These are phyloP conservation scores for Saccharomyces pastorianus DNA, from an alignment of 1,139 yeast species.

Conservation along the genomic window DNA sequence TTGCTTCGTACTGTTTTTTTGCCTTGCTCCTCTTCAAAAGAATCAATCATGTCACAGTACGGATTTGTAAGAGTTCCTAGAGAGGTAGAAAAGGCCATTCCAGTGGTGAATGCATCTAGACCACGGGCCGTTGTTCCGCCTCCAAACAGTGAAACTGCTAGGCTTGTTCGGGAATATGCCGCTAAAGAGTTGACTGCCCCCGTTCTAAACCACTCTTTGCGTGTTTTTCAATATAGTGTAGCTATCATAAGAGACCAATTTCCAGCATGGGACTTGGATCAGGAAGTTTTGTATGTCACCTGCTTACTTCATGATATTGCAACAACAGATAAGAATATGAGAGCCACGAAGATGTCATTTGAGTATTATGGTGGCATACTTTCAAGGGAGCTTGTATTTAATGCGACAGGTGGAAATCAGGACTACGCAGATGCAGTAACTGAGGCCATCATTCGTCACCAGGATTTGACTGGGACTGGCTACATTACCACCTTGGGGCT, in stretches of 20 bases:
- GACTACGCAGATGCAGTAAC: neutral
- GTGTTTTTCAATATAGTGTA: neutral
- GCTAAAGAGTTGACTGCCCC: neutral
- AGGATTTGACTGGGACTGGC: neutral
- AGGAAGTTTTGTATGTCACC: neutral
- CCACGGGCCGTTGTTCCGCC: neutral
- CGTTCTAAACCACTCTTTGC: neutral
- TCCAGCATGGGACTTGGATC: neutral
- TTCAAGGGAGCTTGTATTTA: neutral
- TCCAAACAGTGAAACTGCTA: neutral
- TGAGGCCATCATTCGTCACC: neutral
- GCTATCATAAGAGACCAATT: neutral
- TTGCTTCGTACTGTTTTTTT: neutral
- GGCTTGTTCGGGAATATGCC: neutral
- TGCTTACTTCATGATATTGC: neutral
- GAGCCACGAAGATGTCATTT: neutral
- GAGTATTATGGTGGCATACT: neutral
- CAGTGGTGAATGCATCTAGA: neutral
- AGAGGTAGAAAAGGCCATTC: neutral
- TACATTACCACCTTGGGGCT: neutral
- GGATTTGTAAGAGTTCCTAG: neutral
- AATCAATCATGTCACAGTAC: neutral
- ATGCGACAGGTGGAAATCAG: neutral
- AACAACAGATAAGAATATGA: neutral
- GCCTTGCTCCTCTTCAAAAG: neutral